Base-by-base conservation (phyloP, 352 stramenopile species). In the Pythium pectinolyticum region DNA sequence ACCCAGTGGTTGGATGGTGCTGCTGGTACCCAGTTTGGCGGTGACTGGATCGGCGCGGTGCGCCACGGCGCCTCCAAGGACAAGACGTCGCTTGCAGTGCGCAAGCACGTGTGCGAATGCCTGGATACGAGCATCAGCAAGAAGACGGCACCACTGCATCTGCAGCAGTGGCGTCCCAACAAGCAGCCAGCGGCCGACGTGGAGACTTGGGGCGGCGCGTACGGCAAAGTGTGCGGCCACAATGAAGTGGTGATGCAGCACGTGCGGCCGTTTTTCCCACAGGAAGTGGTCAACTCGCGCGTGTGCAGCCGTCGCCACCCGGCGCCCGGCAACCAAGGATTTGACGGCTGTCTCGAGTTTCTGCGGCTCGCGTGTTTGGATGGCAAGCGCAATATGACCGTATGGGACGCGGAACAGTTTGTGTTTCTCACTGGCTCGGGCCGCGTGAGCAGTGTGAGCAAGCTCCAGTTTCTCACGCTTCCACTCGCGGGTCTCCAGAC, bases 191-290 rank as follows among this genome's bases (percentile, higher is more conserved):
- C 72, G 7, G n/a, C n/a, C n/a, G 89, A 96, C 59, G 31, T 65
- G 27, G 82, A 78, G 34, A 74, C 78, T 47, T 97, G 89, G 89
- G 89, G 89, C 41, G 89, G 89, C 25, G 71, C 57, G 27, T 96
- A 80, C 49, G 89, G 89, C 48, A 97, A 97, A 51, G 75, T 74
- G 7, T 97, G 89, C 54, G 86, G 80, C 14, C 89, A 97, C 72
- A 97, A 97, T 72, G 89, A 97, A 72, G 86, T 97, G 15, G 87
- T 94, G 28, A 80, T 97, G 77, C 84, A 97, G 31, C 63, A 80
- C 11, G 45, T 96, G 61, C 81, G 89, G 24, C 84, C 87, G 31
- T 95, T 96, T 62, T 93, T 84, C 52, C 89, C 89, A 4, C 82
- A 96, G 61, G 82, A 94, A 66, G 87, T 97, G 31, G 56, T 96